Conservation (phyloP, 1,139 yeast species). For the Nakaseomyces nivariensis region DNA sequence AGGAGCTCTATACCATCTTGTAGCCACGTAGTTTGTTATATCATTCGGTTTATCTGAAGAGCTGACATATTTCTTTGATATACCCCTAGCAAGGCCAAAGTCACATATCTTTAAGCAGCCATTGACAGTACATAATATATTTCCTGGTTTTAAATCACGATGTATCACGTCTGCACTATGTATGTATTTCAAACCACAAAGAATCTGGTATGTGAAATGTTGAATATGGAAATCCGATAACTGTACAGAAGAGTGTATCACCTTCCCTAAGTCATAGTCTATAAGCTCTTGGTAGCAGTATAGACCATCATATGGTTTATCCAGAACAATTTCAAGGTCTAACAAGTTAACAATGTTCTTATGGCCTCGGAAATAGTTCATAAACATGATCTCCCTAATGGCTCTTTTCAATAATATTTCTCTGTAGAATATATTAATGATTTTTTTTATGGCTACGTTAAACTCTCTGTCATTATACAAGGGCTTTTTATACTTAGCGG, state of each 20-base stretch:
- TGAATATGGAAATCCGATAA: conserved; percentile 79
- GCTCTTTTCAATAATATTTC: conserved; percentile 66
- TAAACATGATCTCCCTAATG: conserved; percentile 62
- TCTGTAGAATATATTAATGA: conserved; percentile 53
- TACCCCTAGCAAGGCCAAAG: conserved; percentile 80
- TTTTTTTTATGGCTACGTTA: conserved; percentile 64
- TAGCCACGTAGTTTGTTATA: conserved; percentile 85
- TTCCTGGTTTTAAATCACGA: conserved; percentile 79
- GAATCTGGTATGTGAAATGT: conserved; percentile 63
- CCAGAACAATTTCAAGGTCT: conserved; percentile 60
- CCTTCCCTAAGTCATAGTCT: conserved; percentile 69
- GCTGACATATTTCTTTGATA: conserved; percentile 34
- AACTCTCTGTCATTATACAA: conserved; percentile 5
- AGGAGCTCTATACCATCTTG: conserved; percentile 94
- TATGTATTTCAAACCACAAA: conserved; percentile 72
- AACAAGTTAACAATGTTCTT: conserved; percentile 62
- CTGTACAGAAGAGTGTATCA: conserved; percentile 65
- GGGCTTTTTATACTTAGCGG: conserved; percentile 50
- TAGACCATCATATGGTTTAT: conserved; percentile 68
- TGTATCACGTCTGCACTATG: conserved; percentile 83
- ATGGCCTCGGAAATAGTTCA: conserved; percentile 77
- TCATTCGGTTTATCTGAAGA: conserved; percentile 26
- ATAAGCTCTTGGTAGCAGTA: conserved; percentile 78
- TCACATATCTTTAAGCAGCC: conserved; percentile 76
- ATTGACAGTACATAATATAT: conserved; percentile 59